Evolutionary conservation across 2,329 filamentous ascomycete species (phyloP).

Genomic region (Sarocladiaceae sp.): DNA sequence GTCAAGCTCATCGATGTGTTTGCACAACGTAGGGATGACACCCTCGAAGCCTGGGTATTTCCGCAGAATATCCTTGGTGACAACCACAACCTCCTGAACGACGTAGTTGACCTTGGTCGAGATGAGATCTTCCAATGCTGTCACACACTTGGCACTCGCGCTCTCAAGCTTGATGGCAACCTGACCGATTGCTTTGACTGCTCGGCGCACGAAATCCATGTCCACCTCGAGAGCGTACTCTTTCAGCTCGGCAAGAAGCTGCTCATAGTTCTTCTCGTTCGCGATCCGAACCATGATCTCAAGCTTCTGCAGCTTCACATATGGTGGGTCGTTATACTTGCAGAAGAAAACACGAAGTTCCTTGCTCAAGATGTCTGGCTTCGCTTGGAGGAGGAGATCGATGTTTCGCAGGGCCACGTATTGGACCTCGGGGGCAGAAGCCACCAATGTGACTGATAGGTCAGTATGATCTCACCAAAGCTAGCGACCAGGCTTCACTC

Average conservation of each 20-base stretch:
- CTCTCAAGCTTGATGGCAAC: constrained; percentile 98
- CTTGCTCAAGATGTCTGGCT: constrained; percentile 94
- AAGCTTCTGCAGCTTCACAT: constrained; percentile 94
- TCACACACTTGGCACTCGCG: constrained; percentile 92
- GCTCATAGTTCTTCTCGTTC: constrained; percentile 93
- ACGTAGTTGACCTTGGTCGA: constrained; percentile 98
- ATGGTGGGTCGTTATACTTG: constrained; percentile 98
- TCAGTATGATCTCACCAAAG: constrained; percentile 6
- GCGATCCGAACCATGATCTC: constrained; percentile 99
- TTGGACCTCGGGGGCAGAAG: constrained; percentile 92
- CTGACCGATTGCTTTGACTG: constrained; percentile 93
- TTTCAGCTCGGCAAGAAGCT: constrained; percentile 87
- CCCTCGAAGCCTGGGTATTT: constrained; percentile 98
- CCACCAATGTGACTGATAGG: constrained; percentile 77
- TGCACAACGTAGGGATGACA: constrained; percentile 91
- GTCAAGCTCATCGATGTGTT: constrained; percentile 94
- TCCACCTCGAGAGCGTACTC: constrained; percentile 98
- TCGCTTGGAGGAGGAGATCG: constrained; percentile 88
- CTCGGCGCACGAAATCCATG: constrained; percentile 95
- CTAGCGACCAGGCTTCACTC: constrained; percentile 23
- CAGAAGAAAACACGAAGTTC: constrained; percentile 98
- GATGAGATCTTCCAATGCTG: constrained; percentile 86
- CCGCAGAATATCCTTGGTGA: constrained; percentile 96
- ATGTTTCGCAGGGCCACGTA: constrained; percentile 97
- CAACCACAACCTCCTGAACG: constrained; percentile 96